phyloP scores from a whole-genome alignment of 179 eudicot genomes.

The Actinidia arguta region DNA sequence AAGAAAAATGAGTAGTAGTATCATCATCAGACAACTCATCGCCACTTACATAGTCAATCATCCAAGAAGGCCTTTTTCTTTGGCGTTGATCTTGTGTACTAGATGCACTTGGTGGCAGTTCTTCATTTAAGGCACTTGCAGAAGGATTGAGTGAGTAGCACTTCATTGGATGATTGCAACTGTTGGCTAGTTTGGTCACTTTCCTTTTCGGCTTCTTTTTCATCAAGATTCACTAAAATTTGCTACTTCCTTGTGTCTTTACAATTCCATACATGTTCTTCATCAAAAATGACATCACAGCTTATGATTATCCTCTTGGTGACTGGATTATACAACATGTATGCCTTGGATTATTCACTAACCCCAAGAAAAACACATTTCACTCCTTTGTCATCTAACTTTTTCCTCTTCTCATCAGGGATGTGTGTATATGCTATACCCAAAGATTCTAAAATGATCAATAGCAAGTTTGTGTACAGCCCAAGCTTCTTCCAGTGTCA shows the following conservation, averaged over 20 bases:
- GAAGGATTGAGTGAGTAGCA: rapidly evolving
- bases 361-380: background rate
- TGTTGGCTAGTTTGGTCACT: too few species aligned
- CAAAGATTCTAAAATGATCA: background rate
- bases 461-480: background rate
- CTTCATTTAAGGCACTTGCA: rapidly evolving
- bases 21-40: background rate
- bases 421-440: background rate
- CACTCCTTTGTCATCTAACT: background rate
- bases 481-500: background rate
- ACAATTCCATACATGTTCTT: background rate
- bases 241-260: too few species aligned
- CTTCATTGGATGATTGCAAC: too few species aligned
- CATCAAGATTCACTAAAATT: background rate
- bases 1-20: background rate
- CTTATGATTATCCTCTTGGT: background rate
- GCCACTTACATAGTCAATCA: background rate
- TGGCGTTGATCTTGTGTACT: background rate
- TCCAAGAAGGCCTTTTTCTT: background rate
- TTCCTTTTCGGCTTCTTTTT: too few species aligned
- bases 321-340: background rate
- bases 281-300: background rate
- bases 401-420: background rate
- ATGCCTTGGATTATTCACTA: background rate
- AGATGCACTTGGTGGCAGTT: background rate